Base-by-base conservation (phyloP, 1,284 basidiomycete genomes). In the Ustilago loliicola region DNA sequence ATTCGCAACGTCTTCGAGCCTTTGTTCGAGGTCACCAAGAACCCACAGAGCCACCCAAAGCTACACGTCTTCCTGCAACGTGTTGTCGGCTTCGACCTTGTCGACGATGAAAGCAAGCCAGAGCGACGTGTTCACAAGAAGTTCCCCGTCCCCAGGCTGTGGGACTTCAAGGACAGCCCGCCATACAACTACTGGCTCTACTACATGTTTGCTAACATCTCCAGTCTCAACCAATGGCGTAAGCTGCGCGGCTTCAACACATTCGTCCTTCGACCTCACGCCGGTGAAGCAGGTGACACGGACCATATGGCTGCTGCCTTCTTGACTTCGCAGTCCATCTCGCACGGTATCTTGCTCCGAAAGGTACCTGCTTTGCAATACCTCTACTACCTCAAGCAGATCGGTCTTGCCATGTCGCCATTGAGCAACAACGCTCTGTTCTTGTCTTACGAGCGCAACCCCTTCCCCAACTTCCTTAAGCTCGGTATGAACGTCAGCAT, bases 351-450 rank as follows among this genome's bases (percentile, higher is more conserved):
- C 85, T 89, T 98, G 25, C 90, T 99, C 13, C 93, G 97, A 73
- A 99, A 99, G 87, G 96, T 99, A 1, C 97, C 96, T 0, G 96
- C 95, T 0, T 88, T 90, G 40, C 89, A 90, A 80, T 88, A 88
- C 72, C 84, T 88, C 34, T 99, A 96, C 88, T 99, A 99, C 87
- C 82, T 85, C 48, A 86, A 86, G 64, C 81, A 83, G 67, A 70
- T 84, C 55, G 82, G 82, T 6, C 52, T 99, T 21, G 96, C 97
- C 7, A 99, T 99, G 97, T 96, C 94, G 83, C 97, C 97, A 0
- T 88, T 99, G 50, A 95, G 93, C 86, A 99, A 99, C 87, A 99
- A 99, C 81, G 96, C 97, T 1, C 89, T 99, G 47, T 99, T 99
- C 89, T 89, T 99, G 82, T 93, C 94, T 6, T 99, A 98, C 85